Base-by-base conservation (phyloP, 768 basidiomycete species). In the Porpolomopsis calyptriformis region DNA sequence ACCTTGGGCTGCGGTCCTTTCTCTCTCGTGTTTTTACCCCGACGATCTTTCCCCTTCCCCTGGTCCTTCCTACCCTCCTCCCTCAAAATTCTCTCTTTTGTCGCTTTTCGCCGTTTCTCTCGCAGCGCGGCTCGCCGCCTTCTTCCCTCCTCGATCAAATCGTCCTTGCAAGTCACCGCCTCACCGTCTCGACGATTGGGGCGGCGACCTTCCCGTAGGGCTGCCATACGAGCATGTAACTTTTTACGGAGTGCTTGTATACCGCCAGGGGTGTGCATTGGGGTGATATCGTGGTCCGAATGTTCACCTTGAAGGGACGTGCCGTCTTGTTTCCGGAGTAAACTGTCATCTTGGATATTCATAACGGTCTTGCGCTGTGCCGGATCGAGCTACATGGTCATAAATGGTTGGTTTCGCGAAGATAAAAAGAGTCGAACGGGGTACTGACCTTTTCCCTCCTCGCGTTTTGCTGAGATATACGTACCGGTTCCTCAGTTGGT, bases 101-200 rank as follows among this genome's bases (percentile, higher is more conserved):
- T 87, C 67, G 87, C 85, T 57, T 84, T 86, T 57, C 92, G 66
- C 53, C 94, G 68, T 47, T 80, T 75, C 63, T 97, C 93, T 18
- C 92, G 73, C 72, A 96, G 71, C 26, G 82, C 78, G 0, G 83
- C 92, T 4, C 90, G 70, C 56, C 87, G 80, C 53, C 64, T 63
- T 50, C 91, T 67, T 44, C 85, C 71, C 61, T 90, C 85, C 56
- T 90, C 85, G 43, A 97, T 60, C 38, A 97, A 60, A 50, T 80
- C 88, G 57, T 97, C 92, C 57, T 76, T 80, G 56, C 82, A 81
- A 4, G 70, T 74, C n/a, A n/a, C n/a, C 8, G 77, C 69, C 55
- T 76, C 74, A 2, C 57, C 61, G 44, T 53, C 55, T 39, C 53
- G 53, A 22, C 45, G 57, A 18, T 51, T 49, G 2, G 59, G 48